Evolutionary conservation across 1,284 basidiomycete genomes (phyloP), one percentile per base, ranked within the genome.

Genomic region (Cutaneotrichosporon cavernicola): DNA sequence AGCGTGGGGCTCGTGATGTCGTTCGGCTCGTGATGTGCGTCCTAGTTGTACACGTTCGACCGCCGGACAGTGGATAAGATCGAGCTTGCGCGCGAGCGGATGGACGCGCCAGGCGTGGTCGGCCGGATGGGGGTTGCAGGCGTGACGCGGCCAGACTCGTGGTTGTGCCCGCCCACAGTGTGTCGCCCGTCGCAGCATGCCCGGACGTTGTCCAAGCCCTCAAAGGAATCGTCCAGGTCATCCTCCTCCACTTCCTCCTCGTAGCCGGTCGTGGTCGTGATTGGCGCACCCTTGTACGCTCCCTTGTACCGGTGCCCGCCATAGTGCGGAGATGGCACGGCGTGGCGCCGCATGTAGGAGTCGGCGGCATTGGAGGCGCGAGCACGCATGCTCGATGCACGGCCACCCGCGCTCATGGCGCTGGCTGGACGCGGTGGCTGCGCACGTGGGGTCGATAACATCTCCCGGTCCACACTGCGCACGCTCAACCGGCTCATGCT

Each of bases 121-220:
- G 72, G 61, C 49, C 74, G 66, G 36, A 64, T 58, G 1, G 72
- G 73, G 13, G 73, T 72, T 3, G 56, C 26, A 30, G 66, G 64
- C 38, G 61, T 57, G 26, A 30, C 49, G 60, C 66, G 64, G 49
- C 49, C 63, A 32, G 87, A 16, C 2, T 90, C 90, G 16, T 83
- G 81, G 31, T 85, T 72, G 56, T 73, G 68, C 21, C 90, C 90
- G 16, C 83, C 82, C 31, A 86, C 82, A 58, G 85, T 82, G 80
- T 99, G 96, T 84, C 86, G 72, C 31, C 96, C 96, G 77, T 95
- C 92, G 74, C 94, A 97, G 79, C 94, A 97, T 2, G 93, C 93
- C 38, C 92, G 86, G 31, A 96, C 92, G 73, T 97, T 96, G 80
- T 97, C 95, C 55, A 99, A 76, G 0, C 94, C 96, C 73, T 98